phyloP scores from a whole-genome alignment of 2,329 filamentous ascomycete species.

The Aspergillus floridensis region DNA sequence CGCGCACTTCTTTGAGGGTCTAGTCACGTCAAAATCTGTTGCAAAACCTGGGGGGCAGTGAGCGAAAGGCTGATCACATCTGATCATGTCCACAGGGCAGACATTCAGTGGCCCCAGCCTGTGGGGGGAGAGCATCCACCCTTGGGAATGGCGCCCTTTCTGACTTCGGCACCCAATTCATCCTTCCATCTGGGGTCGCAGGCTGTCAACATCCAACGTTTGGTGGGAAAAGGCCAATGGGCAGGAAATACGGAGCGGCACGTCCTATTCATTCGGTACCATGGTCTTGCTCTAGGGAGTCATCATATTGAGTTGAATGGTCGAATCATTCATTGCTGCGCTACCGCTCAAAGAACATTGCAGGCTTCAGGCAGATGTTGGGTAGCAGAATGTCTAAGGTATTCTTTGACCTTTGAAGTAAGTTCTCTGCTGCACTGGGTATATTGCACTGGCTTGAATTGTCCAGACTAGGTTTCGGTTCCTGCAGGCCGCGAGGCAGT shows the following conservation, averaged over 20 bases:
- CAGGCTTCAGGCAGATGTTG: background rate
- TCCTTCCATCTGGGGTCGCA: background rate
- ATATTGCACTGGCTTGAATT: background rate
- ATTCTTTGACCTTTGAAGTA: background rate
- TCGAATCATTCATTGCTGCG: background rate
- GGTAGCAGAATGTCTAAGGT: background rate
- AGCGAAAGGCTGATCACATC: background rate
- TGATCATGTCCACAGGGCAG: background rate
- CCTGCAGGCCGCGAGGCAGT: background rate
- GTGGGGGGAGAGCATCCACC: background rate
- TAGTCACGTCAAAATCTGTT: no score
- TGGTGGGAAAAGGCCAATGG: background rate
- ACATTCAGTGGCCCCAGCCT: constrained; percentile 1
- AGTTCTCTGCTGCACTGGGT: background rate
- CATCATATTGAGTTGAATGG: background rate
- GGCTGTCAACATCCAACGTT: background rate
- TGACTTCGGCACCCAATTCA: constrained; percentile 4
- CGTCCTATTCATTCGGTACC: background rate
- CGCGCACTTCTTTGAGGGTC: background rate
- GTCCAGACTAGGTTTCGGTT: background rate
- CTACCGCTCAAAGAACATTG: background rate
- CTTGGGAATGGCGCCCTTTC: constrained; percentile 4
- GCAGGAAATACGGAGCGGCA: background rate
- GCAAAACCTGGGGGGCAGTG: background rate
- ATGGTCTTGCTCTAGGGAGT: background rate